Conservation (phyloP, 441 rosid genomes). For the Breynia disticha region DNA sequence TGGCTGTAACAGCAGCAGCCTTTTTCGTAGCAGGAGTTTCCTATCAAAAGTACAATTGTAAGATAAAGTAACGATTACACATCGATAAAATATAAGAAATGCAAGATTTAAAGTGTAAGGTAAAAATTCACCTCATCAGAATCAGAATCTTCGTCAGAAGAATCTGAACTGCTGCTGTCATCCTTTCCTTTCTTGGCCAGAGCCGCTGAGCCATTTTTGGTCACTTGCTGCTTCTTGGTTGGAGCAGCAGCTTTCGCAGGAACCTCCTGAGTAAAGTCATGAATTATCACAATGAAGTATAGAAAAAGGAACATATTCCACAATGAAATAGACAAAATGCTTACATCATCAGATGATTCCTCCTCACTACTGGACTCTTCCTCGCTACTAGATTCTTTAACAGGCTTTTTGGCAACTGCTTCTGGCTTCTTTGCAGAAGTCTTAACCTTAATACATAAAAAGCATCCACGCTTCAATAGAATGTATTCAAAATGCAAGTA, state of each 20-base stretch:
- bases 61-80: not conserved
- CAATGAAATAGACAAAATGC: no score
- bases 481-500: not conserved
- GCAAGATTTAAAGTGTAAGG: not conserved
- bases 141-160: conserved; percentile 24
- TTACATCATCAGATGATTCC: conserved; percentile 14
- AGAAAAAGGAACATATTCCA: not conserved
- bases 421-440: conserved; percentile 25
- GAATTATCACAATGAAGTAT: no score
- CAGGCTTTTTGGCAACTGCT: not conserved
- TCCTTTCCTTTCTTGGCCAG: conserved; percentile 19
- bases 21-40: conserved; percentile 6
- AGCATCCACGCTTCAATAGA: not conserved
- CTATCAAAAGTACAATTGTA: not conserved
- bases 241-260: conserved; percentile 10
- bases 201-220: conserved; percentile 26
- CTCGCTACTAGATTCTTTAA: conserved; percentile 7
- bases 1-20: conserved; percentile 1
- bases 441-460: conserved; percentile 14
- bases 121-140: conserved; percentile 18
- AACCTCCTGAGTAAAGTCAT: conserved; percentile 8
- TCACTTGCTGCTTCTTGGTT: conserved; percentile 20
- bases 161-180: conserved; percentile 30
- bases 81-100: not conserved
- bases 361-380: no score